phyloP scores from a whole-genome alignment of 176 grass and related monocot genomes.

The Alloteropsis semialata region DNA sequence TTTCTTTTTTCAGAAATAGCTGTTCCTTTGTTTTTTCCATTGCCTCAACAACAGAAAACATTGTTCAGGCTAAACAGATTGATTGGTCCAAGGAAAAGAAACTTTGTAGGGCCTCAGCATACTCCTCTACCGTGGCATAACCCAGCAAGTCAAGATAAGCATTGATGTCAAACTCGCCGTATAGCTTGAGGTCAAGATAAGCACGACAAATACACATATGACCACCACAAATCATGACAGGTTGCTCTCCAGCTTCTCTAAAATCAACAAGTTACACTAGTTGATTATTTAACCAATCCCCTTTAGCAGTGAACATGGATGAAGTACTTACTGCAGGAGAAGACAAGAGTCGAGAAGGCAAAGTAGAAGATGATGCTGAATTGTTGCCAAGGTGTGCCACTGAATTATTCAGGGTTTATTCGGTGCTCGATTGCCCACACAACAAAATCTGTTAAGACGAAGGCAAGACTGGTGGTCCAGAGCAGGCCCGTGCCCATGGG shows the following conservation, averaged over 20 bases:
- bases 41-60: too few relatives aligned
- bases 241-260: constrained; percentile 50
- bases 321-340: constrained; percentile 45
- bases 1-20: not conserved
- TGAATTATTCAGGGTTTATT: constrained; percentile 42
- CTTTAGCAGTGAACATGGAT: not conserved
- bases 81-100: not conserved
- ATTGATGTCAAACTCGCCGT: constrained; percentile 55
- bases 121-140: constrained; percentile 35
- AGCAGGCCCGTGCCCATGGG: too few relatives aligned
- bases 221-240: constrained; percentile 44
- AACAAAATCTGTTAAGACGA: constrained; percentile 42
- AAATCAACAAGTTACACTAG: not conserved
- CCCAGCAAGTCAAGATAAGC: constrained; percentile 35
- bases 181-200: constrained; percentile 57
- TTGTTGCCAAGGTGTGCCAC: constrained; percentile 30
- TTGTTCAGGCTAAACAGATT: not conserved
- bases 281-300: not conserved
- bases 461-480: constrained; percentile 45
- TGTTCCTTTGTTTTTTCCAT: not conserved
- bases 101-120: constrained; percentile 42
- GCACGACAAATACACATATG: constrained; percentile 51
- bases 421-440: constrained; percentile 55
- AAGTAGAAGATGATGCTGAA: constrained; percentile 59
- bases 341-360: constrained; percentile 52